These are phyloP conservation scores for Phytophthora multivora DNA, from an alignment of 352 stramenopile species.

Conservation along the genomic window DNA sequence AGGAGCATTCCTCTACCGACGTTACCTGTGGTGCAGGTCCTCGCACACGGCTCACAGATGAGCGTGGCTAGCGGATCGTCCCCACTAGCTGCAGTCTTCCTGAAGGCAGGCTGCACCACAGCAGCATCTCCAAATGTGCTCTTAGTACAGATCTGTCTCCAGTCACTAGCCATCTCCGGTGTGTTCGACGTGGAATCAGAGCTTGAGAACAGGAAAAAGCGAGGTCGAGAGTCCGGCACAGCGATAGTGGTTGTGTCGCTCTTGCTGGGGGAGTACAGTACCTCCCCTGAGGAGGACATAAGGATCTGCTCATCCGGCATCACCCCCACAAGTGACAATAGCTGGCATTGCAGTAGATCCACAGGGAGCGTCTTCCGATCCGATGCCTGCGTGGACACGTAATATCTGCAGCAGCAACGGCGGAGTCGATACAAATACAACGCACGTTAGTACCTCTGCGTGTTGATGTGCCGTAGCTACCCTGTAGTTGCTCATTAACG, in stretches of 20 bases:
- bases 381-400: conserved; percentile 36
- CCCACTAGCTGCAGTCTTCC: conserved; percentile 9
- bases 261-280: conserved; percentile 39
- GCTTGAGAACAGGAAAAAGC: conserved; percentile 54
- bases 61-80: conserved; percentile 20
- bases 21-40: conserved; percentile 68
- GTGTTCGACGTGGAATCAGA: not conserved
- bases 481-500: conserved; percentile 20
- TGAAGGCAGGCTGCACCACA: conserved; percentile 63
- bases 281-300: conserved; percentile 46
- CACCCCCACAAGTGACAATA: conserved; percentile 71
- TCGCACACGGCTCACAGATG: conserved; percentile 67
- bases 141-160: conserved; percentile 66
- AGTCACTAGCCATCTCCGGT: conserved; percentile 42
- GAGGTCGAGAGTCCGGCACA: conserved; percentile 10
- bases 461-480: not conserved
- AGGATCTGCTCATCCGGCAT: conserved; percentile 62
- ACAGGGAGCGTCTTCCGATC: conserved; percentile 39
- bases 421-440: not conserved
- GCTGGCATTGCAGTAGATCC: conserved; percentile 71
- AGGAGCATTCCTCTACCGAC: not conserved
- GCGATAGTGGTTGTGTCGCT: conserved; percentile 19
- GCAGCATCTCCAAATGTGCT: conserved; percentile 54
- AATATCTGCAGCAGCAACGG: conserved; percentile 33
- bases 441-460: conserved; percentile 6